A percentile compares a stretch with the other conserved stretches of the same genome.
Evolutionary conservation across 2,329 filamentous ascomycete genomes (phyloP).

Genomic region (Corniculantispora saksenae): DNA sequence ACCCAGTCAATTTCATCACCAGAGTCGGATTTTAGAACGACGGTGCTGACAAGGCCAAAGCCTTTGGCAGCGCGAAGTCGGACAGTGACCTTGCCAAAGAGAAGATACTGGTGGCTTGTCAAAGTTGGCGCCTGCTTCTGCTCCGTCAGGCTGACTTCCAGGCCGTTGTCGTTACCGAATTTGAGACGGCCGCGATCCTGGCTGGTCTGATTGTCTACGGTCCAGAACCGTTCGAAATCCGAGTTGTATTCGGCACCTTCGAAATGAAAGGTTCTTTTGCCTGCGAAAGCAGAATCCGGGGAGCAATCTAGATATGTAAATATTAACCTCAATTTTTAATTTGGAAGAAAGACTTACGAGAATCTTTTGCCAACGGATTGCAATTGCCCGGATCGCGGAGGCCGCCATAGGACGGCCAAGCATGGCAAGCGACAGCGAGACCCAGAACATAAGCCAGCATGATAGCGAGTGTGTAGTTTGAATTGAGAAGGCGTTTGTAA

Average conservation of each 20-base stretch:
- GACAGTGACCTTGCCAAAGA: constrained; percentile 77
- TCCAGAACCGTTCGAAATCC: constrained; percentile 31
- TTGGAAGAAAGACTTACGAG: constrained; percentile 22
- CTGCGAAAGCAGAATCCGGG: constrained; percentile 67
- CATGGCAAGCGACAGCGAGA: constrained; percentile 7
- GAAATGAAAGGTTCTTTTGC: constrained; percentile 59
- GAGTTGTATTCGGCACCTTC: constrained; percentile 54
- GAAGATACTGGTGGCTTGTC: constrained; percentile 73
- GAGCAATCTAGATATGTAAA: constrained; percentile 51
- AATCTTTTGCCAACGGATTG: constrained; percentile 29
- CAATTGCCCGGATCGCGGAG: constrained; percentile 10
- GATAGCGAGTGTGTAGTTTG: background rate
- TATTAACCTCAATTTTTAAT: background rate
- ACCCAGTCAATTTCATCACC: constrained; percentile 68
- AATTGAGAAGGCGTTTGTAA: background rate
- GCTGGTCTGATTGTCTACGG: constrained; percentile 34
- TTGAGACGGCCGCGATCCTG: constrained; percentile 29
- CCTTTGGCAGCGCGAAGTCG: constrained; percentile 70
- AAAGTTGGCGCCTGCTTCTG: constrained; percentile 62
- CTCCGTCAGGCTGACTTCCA: constrained; percentile 56
- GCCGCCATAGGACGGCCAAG: constrained; percentile 16
- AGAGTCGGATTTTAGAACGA: constrained; percentile 75
- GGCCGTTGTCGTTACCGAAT: constrained; percentile 31
- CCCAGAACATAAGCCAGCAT: constrained; percentile 7
- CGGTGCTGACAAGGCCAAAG: constrained; percentile 73